These are phyloP conservation scores for Sclerotinia glacialis DNA, from an alignment of 2,329 filamentous ascomycete species.

Conservation along the genomic window DNA sequence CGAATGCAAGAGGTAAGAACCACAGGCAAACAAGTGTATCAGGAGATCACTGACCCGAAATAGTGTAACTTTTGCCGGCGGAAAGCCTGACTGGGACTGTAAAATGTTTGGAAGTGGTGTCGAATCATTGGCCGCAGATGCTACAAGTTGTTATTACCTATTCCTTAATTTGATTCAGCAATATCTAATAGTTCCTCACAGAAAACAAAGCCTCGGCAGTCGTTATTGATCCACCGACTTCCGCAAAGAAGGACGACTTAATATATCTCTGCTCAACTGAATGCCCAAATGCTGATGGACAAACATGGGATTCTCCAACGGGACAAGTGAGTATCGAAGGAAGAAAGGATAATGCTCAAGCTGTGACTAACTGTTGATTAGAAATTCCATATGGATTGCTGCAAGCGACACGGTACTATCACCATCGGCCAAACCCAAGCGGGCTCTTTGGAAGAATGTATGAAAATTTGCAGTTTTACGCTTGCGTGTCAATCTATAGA, in stretches of 20 bases:
- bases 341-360: background rate
- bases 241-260: background rate
- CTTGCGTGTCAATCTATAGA: conserved; percentile 8
- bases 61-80: conserved; percentile 3
- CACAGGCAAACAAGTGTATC: background rate
- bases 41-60: background rate
- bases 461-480: conserved; percentile 2
- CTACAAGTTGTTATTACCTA: background rate
- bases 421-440: background rate
- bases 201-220: conserved; percentile 4
- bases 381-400: conserved; percentile 8
- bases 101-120: conserved; percentile 5
- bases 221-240: conserved; percentile 8
- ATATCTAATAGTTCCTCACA: background rate
- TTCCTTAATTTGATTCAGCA: background rate
- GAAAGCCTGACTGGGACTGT: conserved; percentile 12
- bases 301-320: conserved; percentile 13
- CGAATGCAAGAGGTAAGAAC: conserved; percentile 10
- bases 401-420: conserved; percentile 4
- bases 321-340: background rate
- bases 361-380: background rate
- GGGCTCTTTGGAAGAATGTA: conserved; percentile 12
- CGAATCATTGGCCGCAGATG: conserved; percentile 2
- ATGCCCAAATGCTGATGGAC: conserved; percentile 17
- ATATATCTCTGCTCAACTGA: conserved; percentile 9